Evolutionary conservation across 2,329 filamentous ascomycete genomes (phyloP).

Genomic region (Fusarium redolens): DNA sequence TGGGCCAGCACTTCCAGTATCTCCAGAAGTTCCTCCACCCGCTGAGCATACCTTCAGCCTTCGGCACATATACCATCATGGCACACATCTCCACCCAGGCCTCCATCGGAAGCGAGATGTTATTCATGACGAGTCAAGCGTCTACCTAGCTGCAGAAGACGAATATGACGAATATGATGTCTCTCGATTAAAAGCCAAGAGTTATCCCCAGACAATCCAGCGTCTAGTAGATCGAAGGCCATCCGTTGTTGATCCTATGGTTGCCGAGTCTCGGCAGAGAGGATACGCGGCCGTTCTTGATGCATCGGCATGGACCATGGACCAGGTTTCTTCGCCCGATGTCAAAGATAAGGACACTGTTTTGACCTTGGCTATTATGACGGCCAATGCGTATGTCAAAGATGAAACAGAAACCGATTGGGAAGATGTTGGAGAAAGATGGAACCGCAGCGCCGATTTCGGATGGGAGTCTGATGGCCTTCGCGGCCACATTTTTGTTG

Average conservation of each 20-base stretch:
- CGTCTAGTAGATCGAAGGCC: constrained; percentile 82
- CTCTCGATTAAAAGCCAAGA: constrained; percentile 69
- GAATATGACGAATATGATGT: constrained; percentile 63
- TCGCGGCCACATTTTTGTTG: constrained; percentile 91
- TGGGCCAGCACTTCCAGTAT: constrained; percentile 53
- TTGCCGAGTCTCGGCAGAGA: constrained; percentile 76
- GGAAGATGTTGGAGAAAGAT: constrained; percentile 81
- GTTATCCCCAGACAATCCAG: constrained; percentile 77
- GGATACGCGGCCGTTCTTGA: constrained; percentile 76
- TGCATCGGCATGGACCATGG: constrained; percentile 83
- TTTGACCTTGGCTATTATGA: constrained; percentile 86
- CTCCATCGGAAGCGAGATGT: constrained; percentile 84
- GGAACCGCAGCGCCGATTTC: constrained; percentile 89
- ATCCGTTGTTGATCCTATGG: constrained; percentile 80
- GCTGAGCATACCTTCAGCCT: constrained; percentile 74
- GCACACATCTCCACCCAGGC: constrained; percentile 79
- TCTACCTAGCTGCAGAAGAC: constrained; percentile 73
- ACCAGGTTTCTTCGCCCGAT: constrained; percentile 82
- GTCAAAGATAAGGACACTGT: constrained; percentile 87
- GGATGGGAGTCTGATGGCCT: constrained; percentile 93
- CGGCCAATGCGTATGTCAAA: constrained; percentile 87
- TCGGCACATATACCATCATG: constrained; percentile 93
- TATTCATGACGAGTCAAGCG: constrained; percentile 58
- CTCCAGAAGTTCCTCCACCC: constrained; percentile 58
- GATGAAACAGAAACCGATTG: constrained; percentile 79